Evolutionary conservation across 305 asterid species (phyloP).

Genomic region (Fraxinus paxiana): DNA sequence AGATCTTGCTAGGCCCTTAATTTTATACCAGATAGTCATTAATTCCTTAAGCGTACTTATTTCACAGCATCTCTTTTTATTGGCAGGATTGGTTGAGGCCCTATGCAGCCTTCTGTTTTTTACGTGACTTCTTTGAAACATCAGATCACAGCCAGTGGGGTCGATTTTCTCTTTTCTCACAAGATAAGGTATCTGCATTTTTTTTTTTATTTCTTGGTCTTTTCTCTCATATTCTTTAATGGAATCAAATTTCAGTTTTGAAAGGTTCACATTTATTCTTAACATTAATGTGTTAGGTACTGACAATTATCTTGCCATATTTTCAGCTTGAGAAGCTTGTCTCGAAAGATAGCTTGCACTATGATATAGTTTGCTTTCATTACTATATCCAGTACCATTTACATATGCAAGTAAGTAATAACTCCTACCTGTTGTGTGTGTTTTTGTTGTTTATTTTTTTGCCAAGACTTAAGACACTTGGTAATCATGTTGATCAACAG

Average conservation of each 20-base stretch:
- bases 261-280: conserved; percentile 18
- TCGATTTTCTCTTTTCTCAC: conserved; percentile 58
- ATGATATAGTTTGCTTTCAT: conserved; percentile 70
- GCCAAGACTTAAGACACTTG: conserved; percentile 14
- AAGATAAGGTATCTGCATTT: conserved; percentile 51
- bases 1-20: neutral
- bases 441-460: neutral
- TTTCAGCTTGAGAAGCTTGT: conserved; percentile 90
- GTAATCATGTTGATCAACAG: conserved; percentile 38
- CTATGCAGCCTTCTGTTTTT: conserved; percentile 92
- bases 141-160: conserved; percentile 97
- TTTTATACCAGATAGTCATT: neutral
- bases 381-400: conserved; percentile 89
- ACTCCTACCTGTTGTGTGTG: conserved; percentile 9
- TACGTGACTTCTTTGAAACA: conserved; percentile 91
- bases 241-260: neutral
- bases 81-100: conserved; percentile 92
- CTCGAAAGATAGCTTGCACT: conserved; percentile 63
- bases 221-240: conserved; percentile 9
- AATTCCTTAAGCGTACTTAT: neutral
- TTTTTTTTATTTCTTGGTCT: neutral
- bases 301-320: conserved; percentile 28
- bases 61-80: conserved; percentile 9
- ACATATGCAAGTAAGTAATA: conserved; percentile 64
- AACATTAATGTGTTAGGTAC: neutral